A percentile compares a stretch with the other conserved stretches of the same genome.
Evolutionary conservation across 345 rosid species (phyloP).

Genomic region (Populus pruinosa): DNA sequence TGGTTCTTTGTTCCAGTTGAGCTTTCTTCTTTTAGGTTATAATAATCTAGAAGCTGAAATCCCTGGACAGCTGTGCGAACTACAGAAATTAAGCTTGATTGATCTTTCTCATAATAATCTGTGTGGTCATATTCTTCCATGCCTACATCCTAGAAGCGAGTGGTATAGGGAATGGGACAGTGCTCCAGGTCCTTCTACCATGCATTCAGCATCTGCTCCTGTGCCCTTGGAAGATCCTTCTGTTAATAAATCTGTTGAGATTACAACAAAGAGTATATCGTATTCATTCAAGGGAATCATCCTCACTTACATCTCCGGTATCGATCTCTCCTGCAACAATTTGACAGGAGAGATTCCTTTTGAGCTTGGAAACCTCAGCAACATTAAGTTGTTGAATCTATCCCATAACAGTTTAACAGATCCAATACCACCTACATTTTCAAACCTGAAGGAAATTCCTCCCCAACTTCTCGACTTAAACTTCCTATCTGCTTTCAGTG

Average conservation of each 20-base stretch:
- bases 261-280: background rate
- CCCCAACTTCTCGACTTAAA: background rate
- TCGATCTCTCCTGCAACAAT: slow-evolving; percentile 39
- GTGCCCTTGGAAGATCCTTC: background rate
- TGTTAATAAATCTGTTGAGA: background rate
- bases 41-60: background rate
- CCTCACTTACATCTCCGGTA: slow-evolving; percentile 13
- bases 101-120: background rate
- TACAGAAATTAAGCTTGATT: background rate
- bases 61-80: background rate
- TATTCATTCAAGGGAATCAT: slow-evolving; percentile 1
- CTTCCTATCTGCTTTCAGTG: slow-evolving; percentile 20
- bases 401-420: slow-evolving; percentile 5
- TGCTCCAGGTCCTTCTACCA: too few relatives aligned
- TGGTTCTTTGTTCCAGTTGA: too few relatives aligned
- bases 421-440: slow-evolving; percentile 6
- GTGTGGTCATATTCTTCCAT: background rate
- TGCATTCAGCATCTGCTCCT: too few relatives aligned
- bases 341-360: slow-evolving; percentile 28
- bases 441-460: background rate
- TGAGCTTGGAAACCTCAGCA: slow-evolving; percentile 22
- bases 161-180: too few relatives aligned
- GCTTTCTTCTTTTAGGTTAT: background rate
- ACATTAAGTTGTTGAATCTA: slow-evolving; percentile 1
- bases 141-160: background rate